Percentiles rank a stretch among this genome's conserved stretches.
phyloP scores from a whole-genome alignment of 176 grass and related monocot genomes.

The Cenchrus fungigraminus region DNA sequence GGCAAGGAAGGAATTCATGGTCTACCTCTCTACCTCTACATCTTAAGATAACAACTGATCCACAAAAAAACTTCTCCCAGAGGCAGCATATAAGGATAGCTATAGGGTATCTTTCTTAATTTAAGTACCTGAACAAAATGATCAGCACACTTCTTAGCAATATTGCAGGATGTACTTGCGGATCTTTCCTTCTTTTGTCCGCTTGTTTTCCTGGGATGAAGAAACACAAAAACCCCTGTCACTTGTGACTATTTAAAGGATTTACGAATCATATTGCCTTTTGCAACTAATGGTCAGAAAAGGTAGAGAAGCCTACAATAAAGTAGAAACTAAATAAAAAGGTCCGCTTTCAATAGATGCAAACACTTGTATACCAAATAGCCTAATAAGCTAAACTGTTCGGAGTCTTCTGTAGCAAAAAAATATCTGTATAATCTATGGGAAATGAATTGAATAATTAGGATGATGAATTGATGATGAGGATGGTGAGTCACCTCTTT shows the following conservation, averaged over 20 bases:
- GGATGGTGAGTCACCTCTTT: slow-evolving; percentile 38
- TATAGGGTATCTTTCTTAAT: not conserved
- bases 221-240: not conserved
- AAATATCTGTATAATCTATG: not conserved
- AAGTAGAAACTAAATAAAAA: not conserved
- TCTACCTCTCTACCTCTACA: no score
- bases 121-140: slow-evolving; percentile 54
- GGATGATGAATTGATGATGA: no score
- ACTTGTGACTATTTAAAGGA: not conserved
- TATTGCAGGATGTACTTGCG: slow-evolving; percentile 30
- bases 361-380: not conserved
- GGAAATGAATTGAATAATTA: not conserved
- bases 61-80: no score
- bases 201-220: slow-evolving; percentile 4
- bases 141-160: slow-evolving; percentile 32
- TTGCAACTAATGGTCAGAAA: not conserved
- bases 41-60: no score
- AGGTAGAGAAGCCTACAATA: not conserved
- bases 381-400: not conserved
- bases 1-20: no score
- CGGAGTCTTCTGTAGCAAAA: not conserved
- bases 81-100: no score
- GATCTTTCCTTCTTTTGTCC: slow-evolving; percentile 37
- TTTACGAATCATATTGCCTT: not conserved
- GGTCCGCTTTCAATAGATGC: not conserved